phyloP scores from a whole-genome alignment of 2,329 filamentous ascomycete genomes.

The Ilyonectria mors-panacis region DNA sequence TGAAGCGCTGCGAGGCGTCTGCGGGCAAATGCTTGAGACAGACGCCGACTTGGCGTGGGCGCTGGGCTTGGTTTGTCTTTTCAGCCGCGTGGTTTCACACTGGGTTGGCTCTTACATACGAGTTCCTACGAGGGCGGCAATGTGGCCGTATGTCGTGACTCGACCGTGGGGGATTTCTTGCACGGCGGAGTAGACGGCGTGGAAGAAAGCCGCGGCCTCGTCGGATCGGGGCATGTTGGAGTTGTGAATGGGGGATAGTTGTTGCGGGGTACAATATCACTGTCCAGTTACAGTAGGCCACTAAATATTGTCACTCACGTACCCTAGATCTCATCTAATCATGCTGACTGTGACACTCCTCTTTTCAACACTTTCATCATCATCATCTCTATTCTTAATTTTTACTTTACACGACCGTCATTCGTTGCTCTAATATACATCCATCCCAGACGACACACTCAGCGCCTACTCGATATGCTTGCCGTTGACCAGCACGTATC shows the following conservation, averaged over 20 bases:
- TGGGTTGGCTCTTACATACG: constrained; percentile 65
- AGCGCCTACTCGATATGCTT: constrained; percentile 40
- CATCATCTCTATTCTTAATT: constrained; percentile 27
- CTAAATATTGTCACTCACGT: too few species aligned
- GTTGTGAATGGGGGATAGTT: not conserved
- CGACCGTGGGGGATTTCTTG: constrained; percentile 87
- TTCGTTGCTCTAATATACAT: constrained; percentile 19
- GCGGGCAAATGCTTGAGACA: constrained; percentile 88
- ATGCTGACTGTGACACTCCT: constrained; percentile 1
- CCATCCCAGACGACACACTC: not conserved
- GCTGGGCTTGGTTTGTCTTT: constrained; percentile 67
- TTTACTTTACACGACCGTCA: not conserved
- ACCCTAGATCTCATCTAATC: too few species aligned
- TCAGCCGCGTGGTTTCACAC: not conserved
- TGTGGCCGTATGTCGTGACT: constrained; percentile 91
- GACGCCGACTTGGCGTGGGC: constrained; percentile 88
- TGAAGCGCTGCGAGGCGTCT: constrained; percentile 69
- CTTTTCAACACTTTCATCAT: too few species aligned
- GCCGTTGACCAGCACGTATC: constrained; percentile 64
- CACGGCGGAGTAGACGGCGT: constrained; percentile 84
- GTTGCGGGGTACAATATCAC: not conserved
- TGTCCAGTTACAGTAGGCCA: not conserved
- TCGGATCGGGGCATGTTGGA: constrained; percentile 78
- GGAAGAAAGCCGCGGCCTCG: constrained; percentile 81
- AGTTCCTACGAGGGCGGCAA: constrained; percentile 79